Evolutionary conservation across 192 early-diverging fungal genomes (phyloP).

Genomic region (Spizellomyces sp.): DNA sequence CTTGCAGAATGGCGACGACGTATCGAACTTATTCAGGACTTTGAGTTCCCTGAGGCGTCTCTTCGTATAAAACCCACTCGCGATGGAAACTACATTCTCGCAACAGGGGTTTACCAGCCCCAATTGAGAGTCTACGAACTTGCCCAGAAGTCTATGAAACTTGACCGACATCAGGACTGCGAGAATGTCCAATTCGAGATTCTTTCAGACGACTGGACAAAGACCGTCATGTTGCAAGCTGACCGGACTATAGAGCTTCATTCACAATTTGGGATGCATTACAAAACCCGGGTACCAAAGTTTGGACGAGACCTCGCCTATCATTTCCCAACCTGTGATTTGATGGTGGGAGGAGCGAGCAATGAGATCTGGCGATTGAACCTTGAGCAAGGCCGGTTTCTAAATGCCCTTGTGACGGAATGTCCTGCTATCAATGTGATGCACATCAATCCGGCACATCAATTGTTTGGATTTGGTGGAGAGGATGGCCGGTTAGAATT

Average conservation of each 20-base stretch:
- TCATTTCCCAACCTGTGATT: constrained; percentile 89
- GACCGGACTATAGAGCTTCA: constrained; percentile 94
- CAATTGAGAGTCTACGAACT: constrained; percentile 95
- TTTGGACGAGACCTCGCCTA: constrained; percentile 92
- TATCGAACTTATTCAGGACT: constrained; percentile 97
- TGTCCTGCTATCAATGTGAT: constrained; percentile 55
- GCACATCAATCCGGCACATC: constrained; percentile 88
- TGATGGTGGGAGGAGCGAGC: constrained; percentile 78
- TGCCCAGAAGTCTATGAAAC: constrained; percentile 94
- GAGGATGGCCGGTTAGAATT: constrained; percentile 89
- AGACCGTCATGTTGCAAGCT: constrained; percentile 85
- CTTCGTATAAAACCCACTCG: constrained; percentile 78
- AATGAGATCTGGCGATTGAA: constrained; percentile 89
- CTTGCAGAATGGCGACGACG: constrained; percentile 80
- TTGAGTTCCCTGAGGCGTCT: constrained; percentile 95
- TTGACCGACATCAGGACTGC: constrained; percentile 92
- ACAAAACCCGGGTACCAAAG: constrained; percentile 89
- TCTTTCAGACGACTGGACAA: constrained; percentile 98
- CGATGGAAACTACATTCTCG: constrained; percentile 88
- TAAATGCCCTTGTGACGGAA: constrained; percentile 79
- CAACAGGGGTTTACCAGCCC: constrained; percentile 96
- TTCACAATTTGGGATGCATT: constrained; percentile 93
- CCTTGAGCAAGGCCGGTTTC: constrained; percentile 89
- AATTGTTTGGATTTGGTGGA: constrained; percentile 88
- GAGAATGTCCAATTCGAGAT: constrained; percentile 84